Base-by-base conservation (phyloP, 805 yeast species). In the Candida fluviatilis region DNA sequence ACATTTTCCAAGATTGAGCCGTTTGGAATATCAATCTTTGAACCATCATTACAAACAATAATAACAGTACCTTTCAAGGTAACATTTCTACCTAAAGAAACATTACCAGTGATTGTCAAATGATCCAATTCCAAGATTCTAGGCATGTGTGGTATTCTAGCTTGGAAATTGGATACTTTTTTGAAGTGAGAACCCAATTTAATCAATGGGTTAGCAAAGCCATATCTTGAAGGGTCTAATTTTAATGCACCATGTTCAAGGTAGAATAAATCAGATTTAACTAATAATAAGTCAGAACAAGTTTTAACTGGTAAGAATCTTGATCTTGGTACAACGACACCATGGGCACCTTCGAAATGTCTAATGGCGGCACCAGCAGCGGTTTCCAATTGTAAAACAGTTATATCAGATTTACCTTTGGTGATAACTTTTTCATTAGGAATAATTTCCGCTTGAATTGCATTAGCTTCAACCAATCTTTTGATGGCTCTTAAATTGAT, bases 351-450 rank as follows among this genome's bases (percentile, higher is more conserved):
- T 49, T 82, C 74, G 69, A 93, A 93, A 68, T 90, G 91, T 69
- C 95, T 85, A 60, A 93, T 93, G 34, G 98, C 98, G 28, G 99
- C 98, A 73, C 99, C 99, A 52, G 88, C 96, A 19, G 99, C 99
- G 36, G 99, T 93, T 74, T 93, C 99, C 59, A 93, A 80, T 71
- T 91, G 99, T 57, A 91, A 69, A 36, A 91, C 97, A 57, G 83
- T 82, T 51, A 84, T 74, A 49, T 90, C 96, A 37, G 72, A 69
- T 49, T 78, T 78, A 42, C 95, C 95, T 51, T 76, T 75, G 37
- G 80, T 75, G 58, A 93, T 81, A 36, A 93, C 71, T 71, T 93
- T 93, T 52, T 75, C 77, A 71, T 93, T 93, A 60, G 99, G 98
- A 66, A 93, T 93, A 63, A 93, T 93, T 69, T 93, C 99, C 71